A percentile compares a stretch with the other conserved stretches of the same genome.
Evolutionary conservation across 2,329 filamentous ascomycete genomes (phyloP).

Genomic region (Cladosporium austrohemisphaericum): DNA sequence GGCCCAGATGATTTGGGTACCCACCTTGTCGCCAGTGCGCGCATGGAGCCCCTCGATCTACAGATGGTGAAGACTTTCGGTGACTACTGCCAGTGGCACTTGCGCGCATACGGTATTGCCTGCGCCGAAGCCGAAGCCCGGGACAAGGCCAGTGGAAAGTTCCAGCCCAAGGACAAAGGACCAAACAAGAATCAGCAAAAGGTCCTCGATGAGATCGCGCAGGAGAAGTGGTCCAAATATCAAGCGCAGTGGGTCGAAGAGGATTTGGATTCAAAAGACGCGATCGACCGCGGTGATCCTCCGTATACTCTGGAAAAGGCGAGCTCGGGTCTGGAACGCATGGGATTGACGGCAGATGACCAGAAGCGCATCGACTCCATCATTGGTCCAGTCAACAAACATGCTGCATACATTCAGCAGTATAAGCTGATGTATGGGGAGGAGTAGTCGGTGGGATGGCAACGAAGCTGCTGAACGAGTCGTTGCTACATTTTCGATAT

Average conservation of each 20-base stretch:
- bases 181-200: background rate
- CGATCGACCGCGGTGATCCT: background rate
- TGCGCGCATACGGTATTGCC: too few relatives aligned
- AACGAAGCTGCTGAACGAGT: too few relatives aligned
- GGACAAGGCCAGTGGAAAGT: too few relatives aligned
- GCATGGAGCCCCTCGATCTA: background rate
- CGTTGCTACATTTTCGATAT: too few relatives aligned
- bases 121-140: too few relatives aligned
- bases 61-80: background rate
- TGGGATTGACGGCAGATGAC: slow-evolving; percentile 1
- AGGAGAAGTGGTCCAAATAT: background rate
- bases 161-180: too few relatives aligned
- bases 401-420: background rate
- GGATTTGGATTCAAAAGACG: background rate
- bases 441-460: too few relatives aligned
- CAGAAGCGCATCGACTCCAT: background rate
- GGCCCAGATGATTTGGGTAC: background rate
- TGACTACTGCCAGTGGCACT: background rate
- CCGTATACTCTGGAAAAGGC: background rate
- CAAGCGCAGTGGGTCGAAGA: background rate
- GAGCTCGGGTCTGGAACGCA: slow-evolving; percentile 1
- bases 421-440: background rate
- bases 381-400: background rate
- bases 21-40: background rate
- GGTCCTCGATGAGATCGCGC: background rate